A percentile compares a stretch with the other conserved stretches of the same genome.
These are phyloP conservation scores for Trichoderma parareesei DNA, from an alignment of 495 filamentous ascomycete genomes.

Conservation along the genomic window DNA sequence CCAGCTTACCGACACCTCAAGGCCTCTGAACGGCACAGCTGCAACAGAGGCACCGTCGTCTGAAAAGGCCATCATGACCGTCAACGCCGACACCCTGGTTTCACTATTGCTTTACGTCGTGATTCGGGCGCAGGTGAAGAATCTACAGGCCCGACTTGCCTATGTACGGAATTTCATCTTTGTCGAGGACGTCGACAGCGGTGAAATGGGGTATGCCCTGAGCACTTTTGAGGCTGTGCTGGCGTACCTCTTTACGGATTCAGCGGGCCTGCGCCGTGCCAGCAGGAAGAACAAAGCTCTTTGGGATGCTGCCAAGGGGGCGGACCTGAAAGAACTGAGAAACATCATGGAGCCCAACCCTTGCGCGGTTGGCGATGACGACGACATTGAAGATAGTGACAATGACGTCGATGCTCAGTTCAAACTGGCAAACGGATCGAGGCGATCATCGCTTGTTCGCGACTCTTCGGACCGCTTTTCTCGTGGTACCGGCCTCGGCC, in stretches of 20 bases:
- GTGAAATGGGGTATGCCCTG: conserved; percentile 93
- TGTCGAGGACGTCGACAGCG: conserved; percentile 92
- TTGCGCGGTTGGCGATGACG: conserved; percentile 35
- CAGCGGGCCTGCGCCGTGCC: conserved; percentile 68
- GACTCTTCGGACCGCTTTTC: conserved; percentile 37
- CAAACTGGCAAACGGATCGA: conserved; percentile 32
- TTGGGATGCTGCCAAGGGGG: conserved; percentile 77
- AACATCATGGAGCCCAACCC: conserved; percentile 64
- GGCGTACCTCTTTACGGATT: conserved; percentile 79
- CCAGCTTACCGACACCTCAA: conserved; percentile 27
- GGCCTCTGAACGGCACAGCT: background rate
- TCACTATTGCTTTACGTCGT: conserved; percentile 88
- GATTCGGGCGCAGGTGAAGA: conserved; percentile 80
- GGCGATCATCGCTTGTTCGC: conserved; percentile 35
- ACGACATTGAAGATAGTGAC: conserved; percentile 25
- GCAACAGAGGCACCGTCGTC: conserved; percentile 16
- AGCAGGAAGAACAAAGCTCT: conserved; percentile 79
- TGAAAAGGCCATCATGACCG: conserved; percentile 55
- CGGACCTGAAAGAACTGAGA: conserved; percentile 65
- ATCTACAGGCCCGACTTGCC: conserved; percentile 76
- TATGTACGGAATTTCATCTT: conserved; percentile 97
- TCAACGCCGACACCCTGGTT: conserved; percentile 94
- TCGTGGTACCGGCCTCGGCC: conserved; percentile 60
- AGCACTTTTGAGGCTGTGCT: conserved; percentile 96
- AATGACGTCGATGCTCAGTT: conserved; percentile 26